Evolutionary conservation across 306 rosid species (phyloP).

Genomic region (Corylus heterophylla): DNA sequence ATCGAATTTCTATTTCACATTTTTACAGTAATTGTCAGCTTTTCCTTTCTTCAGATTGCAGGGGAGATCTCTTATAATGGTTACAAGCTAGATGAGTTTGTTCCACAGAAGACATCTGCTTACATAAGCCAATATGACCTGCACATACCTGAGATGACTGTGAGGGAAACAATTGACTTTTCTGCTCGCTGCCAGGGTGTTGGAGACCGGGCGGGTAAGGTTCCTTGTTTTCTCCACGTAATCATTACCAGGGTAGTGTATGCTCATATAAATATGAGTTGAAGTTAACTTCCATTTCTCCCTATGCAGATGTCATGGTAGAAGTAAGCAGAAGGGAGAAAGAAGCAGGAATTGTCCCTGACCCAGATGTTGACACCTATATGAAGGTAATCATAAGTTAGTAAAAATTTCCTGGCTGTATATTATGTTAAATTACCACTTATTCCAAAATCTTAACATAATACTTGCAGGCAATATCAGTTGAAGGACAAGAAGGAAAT

Average conservation of each 20-base stretch:
- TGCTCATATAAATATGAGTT: slow-evolving; percentile 3
- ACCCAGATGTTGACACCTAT: slow-evolving; percentile 58
- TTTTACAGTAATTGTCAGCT: slow-evolving; percentile 10
- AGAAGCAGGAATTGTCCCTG: slow-evolving; percentile 56
- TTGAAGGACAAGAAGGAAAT: slow-evolving; percentile 57
- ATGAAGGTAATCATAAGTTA: slow-evolving; percentile 51
- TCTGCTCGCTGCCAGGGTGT: slow-evolving; percentile 9
- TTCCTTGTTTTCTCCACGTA: slow-evolving; percentile 23
- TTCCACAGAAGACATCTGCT: slow-evolving; percentile 11
- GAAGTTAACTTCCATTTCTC: slow-evolving; percentile 10
- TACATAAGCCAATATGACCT: slow-evolving; percentile 11
- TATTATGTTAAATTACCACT: too few species aligned
- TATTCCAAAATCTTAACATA: slow-evolving; percentile 9
- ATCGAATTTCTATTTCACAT: background rate
- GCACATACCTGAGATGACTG: slow-evolving; percentile 14
- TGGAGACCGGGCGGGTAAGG: slow-evolving; percentile 11
- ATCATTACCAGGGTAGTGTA: slow-evolving; percentile 13
- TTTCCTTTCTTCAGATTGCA: slow-evolving; percentile 39
- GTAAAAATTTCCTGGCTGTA: background rate
- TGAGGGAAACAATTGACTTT: slow-evolving; percentile 2
- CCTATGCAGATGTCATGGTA: slow-evolving; percentile 40
- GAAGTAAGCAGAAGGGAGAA: slow-evolving; percentile 52
- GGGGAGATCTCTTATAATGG: slow-evolving; percentile 12
- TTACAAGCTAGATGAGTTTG: slow-evolving; percentile 10
- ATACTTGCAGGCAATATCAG: slow-evolving; percentile 58